Conservation (phyloP, 768 basidiomycete genomes). For the Termitomyces sp. region DNA sequence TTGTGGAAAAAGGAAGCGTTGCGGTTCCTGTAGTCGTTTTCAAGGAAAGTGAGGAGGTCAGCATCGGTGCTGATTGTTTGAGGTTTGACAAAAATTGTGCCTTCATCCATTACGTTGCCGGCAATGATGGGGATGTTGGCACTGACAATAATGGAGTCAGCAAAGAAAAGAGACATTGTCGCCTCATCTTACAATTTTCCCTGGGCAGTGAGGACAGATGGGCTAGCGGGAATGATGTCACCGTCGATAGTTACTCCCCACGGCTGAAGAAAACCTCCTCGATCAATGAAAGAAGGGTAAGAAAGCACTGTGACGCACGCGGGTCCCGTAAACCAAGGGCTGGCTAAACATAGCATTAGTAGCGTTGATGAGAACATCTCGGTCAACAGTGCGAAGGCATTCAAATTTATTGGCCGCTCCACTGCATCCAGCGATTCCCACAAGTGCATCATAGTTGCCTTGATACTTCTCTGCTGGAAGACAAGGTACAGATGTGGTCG, state of each 20-base stretch:
- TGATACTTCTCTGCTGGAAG: constrained; percentile 26
- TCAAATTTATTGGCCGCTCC: constrained; percentile 23
- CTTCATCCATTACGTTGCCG: constrained; percentile 17
- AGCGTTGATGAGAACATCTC: constrained; percentile 13
- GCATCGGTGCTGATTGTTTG: constrained; percentile 10
- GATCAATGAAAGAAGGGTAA: neutral
- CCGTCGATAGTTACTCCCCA: constrained; percentile 17
- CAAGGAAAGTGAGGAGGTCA: constrained; percentile 16
- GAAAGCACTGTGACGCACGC: constrained; percentile 5
- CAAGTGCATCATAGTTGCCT: constrained; percentile 34
- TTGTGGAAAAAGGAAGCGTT: constrained; percentile 16
- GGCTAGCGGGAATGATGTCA: constrained; percentile 15
- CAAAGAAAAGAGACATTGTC: neutral
- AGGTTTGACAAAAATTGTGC: constrained; percentile 18
- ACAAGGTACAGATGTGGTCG: constrained; percentile 22
- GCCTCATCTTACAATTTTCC: constrained; percentile 13
- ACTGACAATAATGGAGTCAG: neutral
- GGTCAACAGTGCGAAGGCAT: constrained; percentile 15
- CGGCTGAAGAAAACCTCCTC: constrained; percentile 4
- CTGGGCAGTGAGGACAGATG: constrained; percentile 16
- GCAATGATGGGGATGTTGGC: constrained; percentile 17
- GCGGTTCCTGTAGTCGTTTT: constrained; percentile 17
- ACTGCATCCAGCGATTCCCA: constrained; percentile 26
- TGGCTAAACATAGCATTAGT: constrained; percentile 14
- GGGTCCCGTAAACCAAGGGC: constrained; percentile 12